Evolutionary conservation across 805 yeast species (phyloP).

Genomic region (Lachancea lanzarotensis): DNA sequence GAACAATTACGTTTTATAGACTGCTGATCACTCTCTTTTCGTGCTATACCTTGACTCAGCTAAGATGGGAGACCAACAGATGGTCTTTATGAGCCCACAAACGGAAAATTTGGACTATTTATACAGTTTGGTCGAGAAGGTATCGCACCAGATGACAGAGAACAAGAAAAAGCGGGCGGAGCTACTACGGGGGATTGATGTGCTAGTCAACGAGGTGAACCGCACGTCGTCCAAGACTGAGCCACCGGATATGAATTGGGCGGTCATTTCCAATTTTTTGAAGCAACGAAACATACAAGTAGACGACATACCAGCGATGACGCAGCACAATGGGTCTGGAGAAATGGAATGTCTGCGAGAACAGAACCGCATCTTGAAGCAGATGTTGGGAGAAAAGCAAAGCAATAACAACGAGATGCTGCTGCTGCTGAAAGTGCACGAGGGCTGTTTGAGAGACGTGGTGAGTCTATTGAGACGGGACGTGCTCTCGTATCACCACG

Average conservation of each 20-base stretch:
- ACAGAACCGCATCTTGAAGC: conserved; percentile 14
- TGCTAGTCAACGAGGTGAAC: conserved; percentile 15
- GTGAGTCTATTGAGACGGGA: conserved; percentile 17
- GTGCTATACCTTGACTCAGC: not conserved
- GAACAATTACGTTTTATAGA: not conserved
- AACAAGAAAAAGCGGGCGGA: conserved; percentile 19
- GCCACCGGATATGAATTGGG: conserved; percentile 12
- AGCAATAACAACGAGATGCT: conserved; percentile 12
- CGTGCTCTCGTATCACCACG: conserved; percentile 13
- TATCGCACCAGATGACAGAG: conserved; percentile 14
- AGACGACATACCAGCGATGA: not conserved
- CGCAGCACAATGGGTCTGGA: not conserved
- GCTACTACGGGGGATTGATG: conserved; percentile 17
- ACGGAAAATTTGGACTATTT: conserved; percentile 23
- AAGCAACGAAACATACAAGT: conserved; percentile 9
- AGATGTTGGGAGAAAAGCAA: conserved; percentile 10
- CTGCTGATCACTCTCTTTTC: not conserved
- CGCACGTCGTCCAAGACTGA: conserved; percentile 3
- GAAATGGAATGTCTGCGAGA: conserved; percentile 3
- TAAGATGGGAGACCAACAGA: conserved; percentile 13
- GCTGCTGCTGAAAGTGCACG: conserved; percentile 16
- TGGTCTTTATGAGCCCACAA: conserved; percentile 25
- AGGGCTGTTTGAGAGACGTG: conserved; percentile 15
- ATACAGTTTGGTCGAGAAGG: conserved; percentile 19
- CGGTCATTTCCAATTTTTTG: conserved; percentile 15